Evolutionary conservation across 2,329 filamentous ascomycete genomes (phyloP).

Genomic region (Colletotrichum filicis): DNA sequence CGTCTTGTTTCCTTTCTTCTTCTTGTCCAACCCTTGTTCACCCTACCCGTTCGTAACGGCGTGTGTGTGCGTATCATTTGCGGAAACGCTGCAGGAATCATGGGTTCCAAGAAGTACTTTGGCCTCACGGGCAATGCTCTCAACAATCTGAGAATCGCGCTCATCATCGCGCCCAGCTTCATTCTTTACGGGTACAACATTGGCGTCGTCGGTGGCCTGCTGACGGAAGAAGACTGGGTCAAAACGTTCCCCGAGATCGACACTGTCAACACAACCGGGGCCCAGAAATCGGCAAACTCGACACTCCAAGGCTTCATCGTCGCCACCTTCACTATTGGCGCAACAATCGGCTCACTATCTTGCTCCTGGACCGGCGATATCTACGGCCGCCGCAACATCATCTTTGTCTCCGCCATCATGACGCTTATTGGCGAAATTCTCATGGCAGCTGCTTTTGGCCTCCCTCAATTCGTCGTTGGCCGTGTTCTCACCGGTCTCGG

Average conservation of each 20-base stretch:
- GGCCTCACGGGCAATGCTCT: conserved; percentile 49
- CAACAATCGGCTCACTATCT: conserved; percentile 48
- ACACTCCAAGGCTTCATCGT: conserved; percentile 50
- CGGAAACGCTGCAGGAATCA: neutral
- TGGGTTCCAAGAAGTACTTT: conserved; percentile 38
- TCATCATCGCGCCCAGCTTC: conserved; percentile 56
- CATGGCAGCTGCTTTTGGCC: conserved; percentile 56
- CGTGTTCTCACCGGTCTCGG: conserved; percentile 63
- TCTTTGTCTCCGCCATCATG: conserved; percentile 58
- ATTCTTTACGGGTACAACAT: conserved; percentile 55
- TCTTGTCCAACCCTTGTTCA: neutral
- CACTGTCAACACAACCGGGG: conserved; percentile 45
- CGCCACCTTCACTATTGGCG: conserved; percentile 49
- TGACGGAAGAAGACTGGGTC: conserved; percentile 46
- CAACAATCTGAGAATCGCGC: conserved; percentile 49
- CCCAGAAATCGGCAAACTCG: conserved; percentile 44
- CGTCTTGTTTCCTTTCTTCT: neutral
- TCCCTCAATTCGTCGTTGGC: conserved; percentile 61
- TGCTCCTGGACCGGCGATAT: conserved; percentile 54
- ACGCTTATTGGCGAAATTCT: conserved; percentile 61
- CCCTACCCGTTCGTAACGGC: neutral
- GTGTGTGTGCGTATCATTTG: neutral
- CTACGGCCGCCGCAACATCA: conserved; percentile 61
- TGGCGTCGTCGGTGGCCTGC: conserved; percentile 49
- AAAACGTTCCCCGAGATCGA: conserved; percentile 51